phyloP scores from a whole-genome alignment of 2,329 filamentous ascomycete species.

The Aspergillus sp. region DNA sequence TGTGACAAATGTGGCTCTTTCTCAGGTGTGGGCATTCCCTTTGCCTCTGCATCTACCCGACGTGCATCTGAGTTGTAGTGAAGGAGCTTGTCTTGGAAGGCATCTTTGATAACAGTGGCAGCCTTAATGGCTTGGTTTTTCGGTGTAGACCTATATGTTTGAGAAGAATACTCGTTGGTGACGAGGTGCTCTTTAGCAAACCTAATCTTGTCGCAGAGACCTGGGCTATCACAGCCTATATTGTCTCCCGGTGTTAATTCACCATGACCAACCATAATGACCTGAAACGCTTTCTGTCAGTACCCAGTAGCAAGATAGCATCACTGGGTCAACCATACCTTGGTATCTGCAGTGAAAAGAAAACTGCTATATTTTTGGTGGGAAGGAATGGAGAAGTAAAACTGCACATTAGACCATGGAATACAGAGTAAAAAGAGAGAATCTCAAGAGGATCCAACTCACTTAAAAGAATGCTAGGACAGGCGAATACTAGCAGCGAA shows the following conservation, averaged over 20 bases:
- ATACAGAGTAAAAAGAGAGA: neutral
- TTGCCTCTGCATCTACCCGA: neutral
- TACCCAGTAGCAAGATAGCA: neutral
- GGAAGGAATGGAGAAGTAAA: neutral
- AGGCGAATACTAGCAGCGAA: neutral
- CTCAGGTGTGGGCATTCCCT: neutral
- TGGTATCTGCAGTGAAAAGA: neutral
- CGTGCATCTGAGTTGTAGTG: neutral
- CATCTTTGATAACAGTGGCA: neutral
- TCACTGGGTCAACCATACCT: neutral
- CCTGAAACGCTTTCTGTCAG: neutral
- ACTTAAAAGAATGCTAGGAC: neutral
- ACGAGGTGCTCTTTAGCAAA: neutral
- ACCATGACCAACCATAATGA: neutral
- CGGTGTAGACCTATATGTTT: neutral
- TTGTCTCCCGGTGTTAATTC: neutral
- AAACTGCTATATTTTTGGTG: neutral
- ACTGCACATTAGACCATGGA: neutral
- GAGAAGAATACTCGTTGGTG: neutral
- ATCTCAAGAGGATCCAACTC: neutral
- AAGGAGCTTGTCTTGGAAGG: neutral
- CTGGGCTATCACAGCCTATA: neutral
- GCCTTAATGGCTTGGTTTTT: too few species aligned
- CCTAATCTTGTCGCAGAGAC: slow-evolving; percentile 8
- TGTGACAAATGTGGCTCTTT: neutral